Evolutionary conservation across 1,284 basidiomycete species (phyloP), one percentile per base, ranked within the genome.

Genomic region (Ceratobasidium papillatum): DNA sequence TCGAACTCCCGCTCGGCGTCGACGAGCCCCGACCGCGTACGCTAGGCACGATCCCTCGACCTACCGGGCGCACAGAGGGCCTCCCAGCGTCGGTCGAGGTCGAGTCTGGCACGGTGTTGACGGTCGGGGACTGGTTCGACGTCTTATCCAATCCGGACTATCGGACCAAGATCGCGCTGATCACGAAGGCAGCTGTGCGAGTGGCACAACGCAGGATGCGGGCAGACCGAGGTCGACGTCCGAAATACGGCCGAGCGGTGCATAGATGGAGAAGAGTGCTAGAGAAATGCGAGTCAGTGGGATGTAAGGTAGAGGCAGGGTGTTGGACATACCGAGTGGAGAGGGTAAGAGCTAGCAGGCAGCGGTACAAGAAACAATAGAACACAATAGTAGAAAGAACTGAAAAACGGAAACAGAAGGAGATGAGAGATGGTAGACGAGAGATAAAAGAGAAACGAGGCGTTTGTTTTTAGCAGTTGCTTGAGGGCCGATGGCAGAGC

Each of bases 141-240:
- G 58, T 41, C 25, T 59, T 59, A 34, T 59, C 58, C 34, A 59
- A 38, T 32, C 58, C 58, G 36, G 25, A 34, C 25, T n/a, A n/a
- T 34, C 22, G 19, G 17, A 34, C 22, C 58, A 17, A 22, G 36
- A 34, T 59, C 32, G 58, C 58, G n/a, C 58, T 38, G 58, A 59
- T 41, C 58, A 59, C 58, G 58, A 22, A 36, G 32, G 58, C 58
- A 59, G 58, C 58, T 30, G 58, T 36, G 14, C 19, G 17, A 4
- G 3, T 9, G n/a, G 30, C 36, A 22, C 32, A 41, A 22, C 34
- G 58, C 58, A 59, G 58, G 58, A 59, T 59, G n/a, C 58, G n/a
- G 58, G 58, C 36, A 38, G 36, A 59, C 32, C 34, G 32, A 11
- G 34, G 14, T 19, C 34, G 36, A 41, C 32, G 58, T 9, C 25